Evolutionary conservation across 2,329 filamentous ascomycete genomes (phyloP).

Genomic region (Stemphylium beticola): DNA sequence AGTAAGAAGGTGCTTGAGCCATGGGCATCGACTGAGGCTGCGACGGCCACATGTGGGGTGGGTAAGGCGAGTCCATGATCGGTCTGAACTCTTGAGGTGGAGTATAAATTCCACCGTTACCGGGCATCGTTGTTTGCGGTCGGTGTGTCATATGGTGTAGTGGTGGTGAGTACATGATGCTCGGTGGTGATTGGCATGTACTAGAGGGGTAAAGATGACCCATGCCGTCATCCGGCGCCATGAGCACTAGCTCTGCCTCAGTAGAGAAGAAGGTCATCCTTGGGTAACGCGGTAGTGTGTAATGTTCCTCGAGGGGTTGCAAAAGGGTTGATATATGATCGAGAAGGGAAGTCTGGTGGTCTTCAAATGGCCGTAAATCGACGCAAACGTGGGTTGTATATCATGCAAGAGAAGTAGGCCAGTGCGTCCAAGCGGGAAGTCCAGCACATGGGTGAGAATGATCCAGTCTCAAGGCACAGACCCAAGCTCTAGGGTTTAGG

Average conservation of each 20-base stretch:
- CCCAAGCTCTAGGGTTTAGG: constrained; percentile 35
- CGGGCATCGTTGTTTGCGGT: constrained; percentile 30
- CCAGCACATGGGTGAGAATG: constrained; percentile 34
- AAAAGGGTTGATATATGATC: constrained; percentile 10
- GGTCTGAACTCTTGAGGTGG: constrained; percentile 40
- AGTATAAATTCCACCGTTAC: constrained; percentile 35
- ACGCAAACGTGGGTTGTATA: constrained; percentile 37
- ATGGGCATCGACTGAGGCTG: constrained; percentile 37
- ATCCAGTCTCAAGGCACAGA: constrained; percentile 40
- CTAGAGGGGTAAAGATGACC: constrained; percentile 46
- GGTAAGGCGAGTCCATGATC: constrained; percentile 43
- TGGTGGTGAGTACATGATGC: constrained; percentile 48
- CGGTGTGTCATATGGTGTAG: constrained; percentile 41
- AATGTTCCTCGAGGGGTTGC: constrained; percentile 10
- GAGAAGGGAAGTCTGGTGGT: constrained; percentile 18
- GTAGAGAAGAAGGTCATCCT: constrained; percentile 46
- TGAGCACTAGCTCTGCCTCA: constrained; percentile 46
- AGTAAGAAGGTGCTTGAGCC: constrained; percentile 42
- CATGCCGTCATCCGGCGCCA: constrained; percentile 43
- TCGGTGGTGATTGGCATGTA: constrained; percentile 46
- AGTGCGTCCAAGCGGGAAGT: constrained; percentile 37
- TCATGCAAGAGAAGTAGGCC: constrained; percentile 35
- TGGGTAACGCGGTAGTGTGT: constrained; percentile 17
- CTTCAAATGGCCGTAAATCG: constrained; percentile 24
- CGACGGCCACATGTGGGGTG: constrained; percentile 41